Evolutionary conservation across 345 rosid species (phyloP), one percentile per base, ranked within the genome.

Genomic region (Sonneratia caseolaris): DNA sequence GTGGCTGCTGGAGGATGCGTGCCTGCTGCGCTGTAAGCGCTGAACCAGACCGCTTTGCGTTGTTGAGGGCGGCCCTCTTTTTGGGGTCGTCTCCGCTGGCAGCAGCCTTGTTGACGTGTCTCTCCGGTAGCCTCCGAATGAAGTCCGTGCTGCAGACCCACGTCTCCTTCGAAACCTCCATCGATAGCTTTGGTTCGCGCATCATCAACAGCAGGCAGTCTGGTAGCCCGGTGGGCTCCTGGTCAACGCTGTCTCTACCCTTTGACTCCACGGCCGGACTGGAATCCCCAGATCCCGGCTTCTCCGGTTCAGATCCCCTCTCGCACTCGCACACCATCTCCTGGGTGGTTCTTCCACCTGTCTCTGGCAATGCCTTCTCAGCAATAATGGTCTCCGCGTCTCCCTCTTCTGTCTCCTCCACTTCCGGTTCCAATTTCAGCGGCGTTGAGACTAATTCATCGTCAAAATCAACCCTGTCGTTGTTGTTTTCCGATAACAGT

Each of bases 131-230:
- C 85, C 91, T 82, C 79, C 92, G 78, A 32, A 88, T 81, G 84
- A 94, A 94, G 73, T 94, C 98, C 66, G 94, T 87, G 66, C 89
- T 86, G 73, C 98, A 87, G 10, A 91, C 97, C 98, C 98, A 94
- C 0, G 98, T 91, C 78, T 94, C 98, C 73, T 87, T 89, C 9
- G 97, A 94, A 43, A 94, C 98, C 84, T 94, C 98, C 98, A 89
- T 91, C 9, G 96, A 94, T 51, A 91, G 87, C 86, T 94, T 94
- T 66, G 98, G 96, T 71, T 94, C 98, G 42, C 96, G 86, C 98
- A 94, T 94, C 98, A 94, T 94, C 22, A 91, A 74, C 73, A 89
- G 72, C 66, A 91, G 69, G 75, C 98, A 94, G 69, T 94, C 98
- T 69, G 98, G 98, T 68, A 94, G 77, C 76, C 76, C 38, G 42